Conservation (phyloP, 129 eudicot species). For the Oenanthe sinensis region DNA sequence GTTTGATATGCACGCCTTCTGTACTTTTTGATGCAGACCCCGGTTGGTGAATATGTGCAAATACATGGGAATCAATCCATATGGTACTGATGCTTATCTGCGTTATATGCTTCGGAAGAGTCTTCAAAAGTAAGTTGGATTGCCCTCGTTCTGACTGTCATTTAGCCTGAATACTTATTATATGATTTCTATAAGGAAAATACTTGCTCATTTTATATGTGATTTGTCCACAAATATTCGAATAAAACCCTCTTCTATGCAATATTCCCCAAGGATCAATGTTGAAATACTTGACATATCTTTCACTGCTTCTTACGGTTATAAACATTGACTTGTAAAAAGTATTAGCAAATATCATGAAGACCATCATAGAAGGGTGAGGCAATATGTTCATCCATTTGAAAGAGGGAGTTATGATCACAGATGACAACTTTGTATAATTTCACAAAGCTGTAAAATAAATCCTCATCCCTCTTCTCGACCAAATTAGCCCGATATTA, state of each 20-base stretch:
- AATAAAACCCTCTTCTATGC: background rate
- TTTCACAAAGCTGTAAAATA: background rate
- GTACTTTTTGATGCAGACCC: constrained; percentile 31
- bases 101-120: constrained; percentile 60
- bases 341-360: background rate
- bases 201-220: background rate
- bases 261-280: background rate
- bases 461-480: background rate
- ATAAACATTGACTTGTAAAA: background rate
- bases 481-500: background rate
- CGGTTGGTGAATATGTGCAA: constrained; percentile 63
- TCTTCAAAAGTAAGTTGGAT: constrained; percentile 34
- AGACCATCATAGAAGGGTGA: background rate
- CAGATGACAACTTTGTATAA: background rate
- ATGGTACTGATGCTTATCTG: constrained; percentile 54
- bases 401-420: background rate
- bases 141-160: constrained; percentile 1
- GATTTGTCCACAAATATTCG: background rate
- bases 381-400: background rate
- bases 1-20: background rate
- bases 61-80: constrained; percentile 54
- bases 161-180: background rate
- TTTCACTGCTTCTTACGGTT: background rate
- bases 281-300: constrained; percentile 3
- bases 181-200: background rate